A percentile compares a stretch with the other conserved stretches of the same genome.
Conservation (phyloP, 148 eudicot genomes). For the Pouteria glomerata region DNA sequence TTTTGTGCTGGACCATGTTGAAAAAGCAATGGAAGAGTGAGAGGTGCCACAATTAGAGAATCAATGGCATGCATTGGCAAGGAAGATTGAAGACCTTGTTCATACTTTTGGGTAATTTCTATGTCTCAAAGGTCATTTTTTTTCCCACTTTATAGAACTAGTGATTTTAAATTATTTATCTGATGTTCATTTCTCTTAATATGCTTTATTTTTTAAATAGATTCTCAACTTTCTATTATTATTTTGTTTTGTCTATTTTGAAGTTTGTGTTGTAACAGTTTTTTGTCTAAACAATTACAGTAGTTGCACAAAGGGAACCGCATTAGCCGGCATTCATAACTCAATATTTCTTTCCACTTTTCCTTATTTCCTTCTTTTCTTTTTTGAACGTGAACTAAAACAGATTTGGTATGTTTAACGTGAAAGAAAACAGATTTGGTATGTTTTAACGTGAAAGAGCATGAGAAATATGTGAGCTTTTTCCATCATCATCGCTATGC, state of each 20-base stretch:
- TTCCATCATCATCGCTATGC: neutral
- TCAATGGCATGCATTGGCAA: too few relatives aligned
- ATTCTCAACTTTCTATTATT: neutral
- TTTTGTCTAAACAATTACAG: neutral
- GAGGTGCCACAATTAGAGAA: neutral
- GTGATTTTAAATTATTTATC: neutral
- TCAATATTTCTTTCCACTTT: too few relatives aligned
- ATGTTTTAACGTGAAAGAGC: too few relatives aligned
- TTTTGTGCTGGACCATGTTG: neutral
- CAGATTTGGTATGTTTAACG: neutral
- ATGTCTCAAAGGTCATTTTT: too few relatives aligned
- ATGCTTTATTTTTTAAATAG: neutral
- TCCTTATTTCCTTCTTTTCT: neutral
- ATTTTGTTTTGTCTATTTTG: neutral
- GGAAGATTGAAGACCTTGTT: neutral
- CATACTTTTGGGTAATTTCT: slow-evolving; percentile 4
- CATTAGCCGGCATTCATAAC: too few relatives aligned
- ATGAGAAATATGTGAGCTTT: neutral
- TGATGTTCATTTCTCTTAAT: neutral
- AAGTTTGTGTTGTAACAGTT: neutral
- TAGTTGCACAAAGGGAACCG: neutral
- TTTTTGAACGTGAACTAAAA: neutral
- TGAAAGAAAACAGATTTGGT: neutral
- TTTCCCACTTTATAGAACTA: too few relatives aligned
- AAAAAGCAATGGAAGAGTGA: neutral